Conservation (phyloP, 345 rosid species). For the Murraya paniculata region DNA sequence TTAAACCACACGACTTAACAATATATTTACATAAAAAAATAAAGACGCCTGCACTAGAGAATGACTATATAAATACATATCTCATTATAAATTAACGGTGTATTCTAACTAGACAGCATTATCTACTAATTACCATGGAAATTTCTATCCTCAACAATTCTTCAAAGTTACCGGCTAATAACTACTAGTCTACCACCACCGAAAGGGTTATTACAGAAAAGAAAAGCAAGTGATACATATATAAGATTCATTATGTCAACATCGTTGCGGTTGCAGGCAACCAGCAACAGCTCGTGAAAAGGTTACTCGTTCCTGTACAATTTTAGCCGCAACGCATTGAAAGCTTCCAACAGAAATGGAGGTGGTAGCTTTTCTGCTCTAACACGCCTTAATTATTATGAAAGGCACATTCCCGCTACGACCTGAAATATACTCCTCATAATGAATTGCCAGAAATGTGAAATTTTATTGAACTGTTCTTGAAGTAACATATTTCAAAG, state of each 20-base stretch:
- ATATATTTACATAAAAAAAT: too few relatives aligned
- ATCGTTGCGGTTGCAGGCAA: background rate
- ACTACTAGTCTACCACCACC: constrained; percentile 15
- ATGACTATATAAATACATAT: too few relatives aligned
- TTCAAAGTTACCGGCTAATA: background rate
- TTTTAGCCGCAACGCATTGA: background rate
- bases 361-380: background rate
- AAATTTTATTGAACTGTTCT: too few relatives aligned
- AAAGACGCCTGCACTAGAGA: too few relatives aligned
- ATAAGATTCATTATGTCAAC: too few relatives aligned
- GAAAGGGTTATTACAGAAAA: background rate
- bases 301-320: background rate
- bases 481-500: too few relatives aligned
- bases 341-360: constrained; percentile 8
- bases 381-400: background rate
- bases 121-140: too few relatives aligned
- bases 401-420: background rate
- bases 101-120: too few relatives aligned
- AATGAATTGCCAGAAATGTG: too few relatives aligned
- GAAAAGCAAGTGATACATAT: background rate
- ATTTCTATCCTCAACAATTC: too few relatives aligned
- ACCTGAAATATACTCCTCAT: background rate
- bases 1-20: too few relatives aligned
- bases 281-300: constrained; percentile 5
- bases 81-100: too few relatives aligned